Conservation (phyloP, 2,329 filamentous ascomycete species). For the Botrytis pseudocinerea region DNA sequence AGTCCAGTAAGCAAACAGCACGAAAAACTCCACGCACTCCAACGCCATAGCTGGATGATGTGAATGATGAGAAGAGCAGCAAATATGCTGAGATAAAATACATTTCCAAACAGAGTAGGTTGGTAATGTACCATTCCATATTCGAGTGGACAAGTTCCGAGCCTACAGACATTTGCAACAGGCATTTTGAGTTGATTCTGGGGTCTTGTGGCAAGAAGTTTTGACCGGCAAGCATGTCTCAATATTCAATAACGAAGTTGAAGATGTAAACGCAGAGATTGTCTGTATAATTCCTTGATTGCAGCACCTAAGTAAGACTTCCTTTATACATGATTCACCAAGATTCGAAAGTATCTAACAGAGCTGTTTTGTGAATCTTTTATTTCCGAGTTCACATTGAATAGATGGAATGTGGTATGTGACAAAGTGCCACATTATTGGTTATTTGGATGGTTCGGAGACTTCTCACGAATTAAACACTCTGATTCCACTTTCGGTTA, state of each 20-base stretch:
- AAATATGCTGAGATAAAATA: conserved; percentile 28
- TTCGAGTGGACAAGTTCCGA: neutral
- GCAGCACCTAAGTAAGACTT: neutral
- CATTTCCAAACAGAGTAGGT: conserved; percentile 4
- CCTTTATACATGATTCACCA: neutral
- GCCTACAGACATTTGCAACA: neutral
- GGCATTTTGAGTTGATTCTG: neutral
- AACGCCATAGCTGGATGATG: conserved; percentile 42
- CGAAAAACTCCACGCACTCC: conserved; percentile 57
- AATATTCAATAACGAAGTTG: neutral
- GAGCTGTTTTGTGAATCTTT: neutral
- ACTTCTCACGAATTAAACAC: neutral
- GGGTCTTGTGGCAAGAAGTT: neutral
- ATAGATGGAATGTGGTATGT: neutral
- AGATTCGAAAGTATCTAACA: neutral
- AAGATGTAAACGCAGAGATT: neutral
- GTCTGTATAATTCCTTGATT: neutral
- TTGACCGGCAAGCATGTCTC: neutral
- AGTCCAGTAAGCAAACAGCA: conserved; percentile 54
- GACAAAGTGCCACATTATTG: neutral
- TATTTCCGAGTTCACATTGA: neutral
- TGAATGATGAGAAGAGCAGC: conserved; percentile 29
- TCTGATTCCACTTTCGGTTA: neutral
- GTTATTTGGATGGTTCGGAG: neutral
- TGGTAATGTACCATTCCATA: conserved; percentile 3